Evolutionary conservation across 2,329 filamentous ascomycete genomes (phyloP).

Genomic region (Metarhizium rileyi): DNA sequence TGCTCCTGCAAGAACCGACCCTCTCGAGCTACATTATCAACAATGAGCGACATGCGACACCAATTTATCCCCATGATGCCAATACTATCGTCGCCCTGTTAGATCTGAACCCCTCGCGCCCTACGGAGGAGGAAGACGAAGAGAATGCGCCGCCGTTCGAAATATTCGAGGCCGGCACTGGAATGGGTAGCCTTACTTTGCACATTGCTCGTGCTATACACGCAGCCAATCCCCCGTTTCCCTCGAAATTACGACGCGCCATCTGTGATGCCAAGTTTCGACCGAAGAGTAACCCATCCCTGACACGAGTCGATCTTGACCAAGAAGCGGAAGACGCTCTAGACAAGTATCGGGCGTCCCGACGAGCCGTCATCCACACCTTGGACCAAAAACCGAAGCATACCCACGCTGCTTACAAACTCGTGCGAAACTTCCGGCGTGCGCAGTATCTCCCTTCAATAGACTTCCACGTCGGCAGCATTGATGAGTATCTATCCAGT

Average conservation of each 20-base stretch:
- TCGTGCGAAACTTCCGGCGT: conserved; percentile 56
- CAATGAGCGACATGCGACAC: conserved; percentile 63
- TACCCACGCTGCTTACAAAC: conserved; percentile 52
- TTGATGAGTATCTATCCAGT: conserved; percentile 50
- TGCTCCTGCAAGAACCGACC: conserved; percentile 53
- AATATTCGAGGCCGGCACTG: conserved; percentile 76
- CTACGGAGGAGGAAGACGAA: conserved; percentile 18
- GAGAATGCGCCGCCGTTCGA: conserved; percentile 45
- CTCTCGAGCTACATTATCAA: conserved; percentile 64
- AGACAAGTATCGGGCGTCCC: conserved; percentile 35
- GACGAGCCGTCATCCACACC: conserved; percentile 64
- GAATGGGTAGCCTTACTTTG: conserved; percentile 71
- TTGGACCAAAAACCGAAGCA: conserved; percentile 56
- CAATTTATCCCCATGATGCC: conserved; percentile 64
- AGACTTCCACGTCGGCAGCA: conserved; percentile 63
- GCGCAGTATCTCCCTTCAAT: conserved; percentile 62
- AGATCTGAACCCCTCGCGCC: conserved; percentile 54
- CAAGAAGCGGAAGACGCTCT: conserved; percentile 24
- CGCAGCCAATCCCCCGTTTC: conserved; percentile 51
- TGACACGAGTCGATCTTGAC: conserved; percentile 17
- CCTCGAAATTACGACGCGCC: conserved; percentile 30
- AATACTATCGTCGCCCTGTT: conserved; percentile 66
- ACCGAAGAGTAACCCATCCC: conserved; percentile 7
- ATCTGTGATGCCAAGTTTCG: conserved; percentile 18
- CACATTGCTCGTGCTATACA: conserved; percentile 68